phyloP scores from a whole-genome alignment of 139 green algal genomes.

The Volvox reticuliferus region DNA sequence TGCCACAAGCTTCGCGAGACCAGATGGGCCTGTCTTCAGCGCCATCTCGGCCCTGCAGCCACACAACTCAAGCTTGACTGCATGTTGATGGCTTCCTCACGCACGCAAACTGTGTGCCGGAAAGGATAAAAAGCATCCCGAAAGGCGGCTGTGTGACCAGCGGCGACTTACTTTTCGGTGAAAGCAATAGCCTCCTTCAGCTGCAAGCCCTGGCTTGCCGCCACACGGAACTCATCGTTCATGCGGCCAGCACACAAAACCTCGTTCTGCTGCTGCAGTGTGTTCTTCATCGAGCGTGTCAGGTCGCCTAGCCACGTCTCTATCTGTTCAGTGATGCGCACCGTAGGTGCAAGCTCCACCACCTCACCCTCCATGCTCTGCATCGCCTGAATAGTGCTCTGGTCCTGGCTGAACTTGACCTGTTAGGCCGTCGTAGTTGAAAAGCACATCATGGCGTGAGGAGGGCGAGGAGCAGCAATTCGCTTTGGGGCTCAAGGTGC shows the following conservation, averaged over 20 bases:
- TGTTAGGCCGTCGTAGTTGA: too few species aligned
- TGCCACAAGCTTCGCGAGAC: constrained; percentile 55
- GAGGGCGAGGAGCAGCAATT: too few species aligned
- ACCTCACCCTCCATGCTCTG: constrained; percentile 74
- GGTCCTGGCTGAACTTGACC: constrained; percentile 65
- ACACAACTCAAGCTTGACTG: too few species aligned
- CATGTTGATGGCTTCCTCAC: too few species aligned
- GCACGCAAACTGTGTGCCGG: too few species aligned
- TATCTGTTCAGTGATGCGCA: constrained; percentile 65
- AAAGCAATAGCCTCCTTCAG: constrained; percentile 77
- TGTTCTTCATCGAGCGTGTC: constrained; percentile 57
- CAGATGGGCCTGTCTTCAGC: constrained; percentile 48
- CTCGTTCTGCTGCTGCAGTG: constrained; percentile 64
- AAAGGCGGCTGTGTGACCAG: too few species aligned
- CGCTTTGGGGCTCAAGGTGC: too few species aligned
- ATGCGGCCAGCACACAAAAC: constrained; percentile 51
- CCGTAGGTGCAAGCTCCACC: constrained; percentile 72
- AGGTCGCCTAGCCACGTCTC: constrained; percentile 79
- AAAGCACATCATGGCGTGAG: too few species aligned
- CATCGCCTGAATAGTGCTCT: constrained; percentile 73
- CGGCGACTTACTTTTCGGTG: constrained; percentile 63
- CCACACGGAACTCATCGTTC: constrained; percentile 64
- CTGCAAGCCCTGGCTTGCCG: constrained; percentile 72
- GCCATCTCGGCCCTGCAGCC: constrained; percentile 59
- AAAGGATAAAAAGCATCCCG: too few species aligned